These are phyloP conservation scores for Neoscytalidium dimidiatum DNA, from an alignment of 2,329 filamentous ascomycete species.

Conservation along the genomic window DNA sequence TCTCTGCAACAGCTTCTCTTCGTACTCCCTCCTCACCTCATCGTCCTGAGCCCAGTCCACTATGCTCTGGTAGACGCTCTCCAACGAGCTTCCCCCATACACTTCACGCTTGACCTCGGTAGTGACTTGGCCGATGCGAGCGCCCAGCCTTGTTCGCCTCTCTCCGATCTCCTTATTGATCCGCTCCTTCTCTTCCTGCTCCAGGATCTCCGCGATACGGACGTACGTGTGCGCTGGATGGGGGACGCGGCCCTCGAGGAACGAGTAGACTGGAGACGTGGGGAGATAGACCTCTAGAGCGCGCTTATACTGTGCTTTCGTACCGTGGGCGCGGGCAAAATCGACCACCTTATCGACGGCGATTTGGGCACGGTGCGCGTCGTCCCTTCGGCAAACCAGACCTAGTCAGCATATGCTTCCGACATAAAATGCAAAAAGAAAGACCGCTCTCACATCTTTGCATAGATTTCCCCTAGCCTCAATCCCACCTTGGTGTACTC, in stretches of 20 bases:
- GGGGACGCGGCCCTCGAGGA: constrained; percentile 80
- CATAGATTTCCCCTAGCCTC: constrained; percentile 73
- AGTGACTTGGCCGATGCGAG: constrained; percentile 80
- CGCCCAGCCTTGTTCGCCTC: constrained; percentile 82
- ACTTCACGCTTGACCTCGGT: constrained; percentile 86
- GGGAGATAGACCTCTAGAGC: constrained; percentile 74
- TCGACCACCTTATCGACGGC: constrained; percentile 78
- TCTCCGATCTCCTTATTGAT: constrained; percentile 91
- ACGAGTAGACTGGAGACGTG: constrained; percentile 75
- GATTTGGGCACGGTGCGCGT: constrained; percentile 59
- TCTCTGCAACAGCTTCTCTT: constrained; percentile 84
- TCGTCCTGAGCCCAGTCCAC: constrained; percentile 93
- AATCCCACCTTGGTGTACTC: constrained; percentile 74
- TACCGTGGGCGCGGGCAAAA: constrained; percentile 72
- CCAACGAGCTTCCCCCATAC: constrained; percentile 72
- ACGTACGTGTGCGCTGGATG: constrained; percentile 80
- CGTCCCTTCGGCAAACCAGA: constrained; percentile 46
- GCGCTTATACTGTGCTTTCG: constrained; percentile 70
- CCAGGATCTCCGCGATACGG: constrained; percentile 78
- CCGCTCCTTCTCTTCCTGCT: constrained; percentile 81
- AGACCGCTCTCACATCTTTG: constrained; percentile 54
- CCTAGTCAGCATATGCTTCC: neutral
- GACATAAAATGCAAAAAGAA: neutral
- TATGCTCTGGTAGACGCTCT: constrained; percentile 75
- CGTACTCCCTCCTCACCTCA: constrained; percentile 77